A percentile compares a stretch with the other conserved stretches of the same genome.
These are phyloP conservation scores for Phragmites australis DNA, from an alignment of 176 grass and related monocot species.

Conservation along the genomic window DNA sequence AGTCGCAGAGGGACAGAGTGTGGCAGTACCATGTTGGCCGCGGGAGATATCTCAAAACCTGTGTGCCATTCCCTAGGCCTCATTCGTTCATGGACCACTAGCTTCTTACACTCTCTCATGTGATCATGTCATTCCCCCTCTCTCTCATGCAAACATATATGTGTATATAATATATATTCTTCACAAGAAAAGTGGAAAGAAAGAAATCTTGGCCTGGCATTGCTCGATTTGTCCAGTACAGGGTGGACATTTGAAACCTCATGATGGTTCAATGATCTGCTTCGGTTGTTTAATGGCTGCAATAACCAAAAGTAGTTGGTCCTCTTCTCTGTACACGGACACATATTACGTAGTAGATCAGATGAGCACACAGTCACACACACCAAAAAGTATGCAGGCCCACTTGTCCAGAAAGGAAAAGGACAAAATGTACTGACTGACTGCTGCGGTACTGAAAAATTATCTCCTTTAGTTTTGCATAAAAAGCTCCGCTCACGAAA, in stretches of 20 bases:
- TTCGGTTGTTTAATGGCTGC: constrained; percentile 46
- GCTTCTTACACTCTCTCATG: too few relatives aligned
- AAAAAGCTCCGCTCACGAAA: background rate
- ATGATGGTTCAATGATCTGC: constrained; percentile 65
- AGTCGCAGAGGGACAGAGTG: background rate
- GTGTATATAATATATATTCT: background rate
- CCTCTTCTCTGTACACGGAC: constrained; percentile 1
- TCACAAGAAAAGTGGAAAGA: constrained; percentile 14
- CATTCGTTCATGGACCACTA: background rate
- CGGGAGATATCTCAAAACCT: constrained; percentile 19
- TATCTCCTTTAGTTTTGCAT: constrained; percentile 3
- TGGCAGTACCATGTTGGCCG: background rate
- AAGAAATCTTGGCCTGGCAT: constrained; percentile 52
- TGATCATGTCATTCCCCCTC: background rate
- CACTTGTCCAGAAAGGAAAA: constrained; percentile 33
- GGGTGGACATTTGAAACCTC: constrained; percentile 49
- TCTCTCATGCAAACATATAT: background rate
- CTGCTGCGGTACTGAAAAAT: background rate
- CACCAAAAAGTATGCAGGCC: constrained; percentile 17
- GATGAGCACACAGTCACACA: background rate
- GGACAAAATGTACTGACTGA: constrained; percentile 19
- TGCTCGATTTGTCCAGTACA: constrained; percentile 50
- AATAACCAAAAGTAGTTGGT: constrained; percentile 39
- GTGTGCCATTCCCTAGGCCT: constrained; percentile 49
- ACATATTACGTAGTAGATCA: background rate